Evolutionary conservation across 306 rosid species (phyloP).

Genomic region (Rubus parviflorus): DNA sequence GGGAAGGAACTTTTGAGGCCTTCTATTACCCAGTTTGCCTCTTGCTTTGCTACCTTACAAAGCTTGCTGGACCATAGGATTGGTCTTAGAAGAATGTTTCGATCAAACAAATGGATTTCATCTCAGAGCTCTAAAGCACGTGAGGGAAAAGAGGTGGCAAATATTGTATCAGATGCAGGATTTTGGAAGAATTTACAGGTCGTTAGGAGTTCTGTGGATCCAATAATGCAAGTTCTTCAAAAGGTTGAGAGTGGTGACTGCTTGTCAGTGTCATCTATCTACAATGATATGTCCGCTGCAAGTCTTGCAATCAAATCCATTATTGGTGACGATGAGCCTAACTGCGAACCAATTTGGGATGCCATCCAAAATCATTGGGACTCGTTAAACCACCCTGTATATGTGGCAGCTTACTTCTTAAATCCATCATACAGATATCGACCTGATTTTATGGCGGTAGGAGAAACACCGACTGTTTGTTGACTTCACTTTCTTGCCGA

Average conservation of each 20-base stretch:
- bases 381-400: slow-evolving; percentile 75
- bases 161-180: slow-evolving; percentile 53
- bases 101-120: slow-evolving; percentile 82
- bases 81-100: slow-evolving; percentile 70
- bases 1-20: slow-evolving; percentile 82
- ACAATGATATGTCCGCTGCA: slow-evolving; percentile 76
- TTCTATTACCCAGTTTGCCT: slow-evolving; percentile 57
- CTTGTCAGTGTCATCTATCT: slow-evolving; percentile 78
- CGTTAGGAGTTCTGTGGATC: slow-evolving; percentile 72
- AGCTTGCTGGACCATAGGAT: slow-evolving; percentile 74
- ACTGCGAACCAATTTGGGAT: slow-evolving; percentile 84
- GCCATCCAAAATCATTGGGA: slow-evolving; percentile 80
- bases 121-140: slow-evolving; percentile 59
- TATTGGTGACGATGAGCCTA: slow-evolving; percentile 67
- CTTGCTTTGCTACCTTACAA: slow-evolving; percentile 80
- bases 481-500: slow-evolving; percentile 22
- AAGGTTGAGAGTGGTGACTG: slow-evolving; percentile 61
- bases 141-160: slow-evolving; percentile 87
- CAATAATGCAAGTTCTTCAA: slow-evolving; percentile 76
- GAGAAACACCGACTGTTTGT: slow-evolving; percentile 32
- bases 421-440: slow-evolving; percentile 88
- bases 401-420: slow-evolving; percentile 88
- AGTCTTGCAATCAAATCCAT: slow-evolving; percentile 70
- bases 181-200: slow-evolving; percentile 89
- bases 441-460: slow-evolving; percentile 78